Evolutionary conservation across 306 rosid genomes (phyloP).

Genomic region (Quercus suber): DNA sequence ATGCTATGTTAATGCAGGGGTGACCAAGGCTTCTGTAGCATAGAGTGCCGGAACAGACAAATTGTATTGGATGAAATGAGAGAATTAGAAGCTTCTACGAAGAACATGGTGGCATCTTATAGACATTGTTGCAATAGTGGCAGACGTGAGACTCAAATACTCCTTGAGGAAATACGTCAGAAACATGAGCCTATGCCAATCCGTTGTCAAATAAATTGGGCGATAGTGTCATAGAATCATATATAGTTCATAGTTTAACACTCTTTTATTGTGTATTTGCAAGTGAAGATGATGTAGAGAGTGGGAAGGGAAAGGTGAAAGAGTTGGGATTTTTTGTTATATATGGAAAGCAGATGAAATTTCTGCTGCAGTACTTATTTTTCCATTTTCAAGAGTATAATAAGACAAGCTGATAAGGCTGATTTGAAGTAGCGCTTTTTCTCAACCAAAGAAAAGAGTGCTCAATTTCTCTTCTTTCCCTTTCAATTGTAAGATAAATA

Average conservation of each 20-base stretch:
- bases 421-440: not conserved
- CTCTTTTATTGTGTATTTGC: not conserved
- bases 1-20: constrained; percentile 33
- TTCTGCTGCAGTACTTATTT: not conserved
- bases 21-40: constrained; percentile 51
- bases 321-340: not conserved
- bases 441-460: not conserved
- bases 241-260: not conserved
- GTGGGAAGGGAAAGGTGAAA: not conserved
- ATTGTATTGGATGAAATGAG: constrained; percentile 38
- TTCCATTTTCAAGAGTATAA: not conserved
- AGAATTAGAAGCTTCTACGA: constrained; percentile 46
- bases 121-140: constrained; percentile 9
- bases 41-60: constrained; percentile 43
- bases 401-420: not conserved
- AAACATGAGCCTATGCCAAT: not conserved
- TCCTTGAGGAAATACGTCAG: not conserved
- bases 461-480: not conserved
- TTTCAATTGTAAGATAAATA: not conserved
- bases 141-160: not conserved
- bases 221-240: not conserved
- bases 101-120: constrained; percentile 28
- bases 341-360: not conserved
- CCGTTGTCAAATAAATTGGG: not conserved
- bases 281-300: not conserved